Conservation (phyloP, 805 yeast species). For the Cyberlindnera subsufficiens region DNA sequence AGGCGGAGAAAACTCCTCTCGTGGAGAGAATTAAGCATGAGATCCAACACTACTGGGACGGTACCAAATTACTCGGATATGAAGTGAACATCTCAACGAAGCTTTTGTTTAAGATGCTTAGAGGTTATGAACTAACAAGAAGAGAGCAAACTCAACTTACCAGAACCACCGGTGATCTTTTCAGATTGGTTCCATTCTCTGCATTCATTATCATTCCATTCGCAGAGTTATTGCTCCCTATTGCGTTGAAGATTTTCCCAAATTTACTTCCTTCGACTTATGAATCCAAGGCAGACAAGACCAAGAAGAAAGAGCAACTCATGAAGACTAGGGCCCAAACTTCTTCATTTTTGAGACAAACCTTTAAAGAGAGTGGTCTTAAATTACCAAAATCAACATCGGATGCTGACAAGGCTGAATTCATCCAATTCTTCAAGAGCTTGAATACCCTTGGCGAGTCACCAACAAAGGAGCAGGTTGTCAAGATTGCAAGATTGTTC, state of each 20-base stretch:
- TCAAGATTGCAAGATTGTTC: constrained; percentile 82
- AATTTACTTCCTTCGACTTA: constrained; percentile 91
- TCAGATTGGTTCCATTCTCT: constrained; percentile 86
- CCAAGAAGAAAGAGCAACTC: constrained; percentile 49
- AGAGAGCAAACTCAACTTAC: constrained; percentile 85
- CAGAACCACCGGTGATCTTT: constrained; percentile 81
- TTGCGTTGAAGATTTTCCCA: constrained; percentile 91
- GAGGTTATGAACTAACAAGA: constrained; percentile 88
- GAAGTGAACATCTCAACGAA: constrained; percentile 83
- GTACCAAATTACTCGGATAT: constrained; percentile 87
- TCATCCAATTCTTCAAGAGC: constrained; percentile 72
- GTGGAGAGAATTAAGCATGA: constrained; percentile 88
- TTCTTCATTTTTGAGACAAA: constrained; percentile 54
- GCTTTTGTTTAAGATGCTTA: constrained; percentile 70
- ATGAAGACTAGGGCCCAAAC: constrained; percentile 61
- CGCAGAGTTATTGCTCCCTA: constrained; percentile 86
- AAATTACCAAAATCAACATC: constrained; percentile 60
- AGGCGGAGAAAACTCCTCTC: constrained; percentile 44
- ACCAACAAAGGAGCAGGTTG: constrained; percentile 64
- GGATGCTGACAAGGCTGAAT: constrained; percentile 68
- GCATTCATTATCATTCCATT: constrained; percentile 88
- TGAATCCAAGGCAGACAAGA: constrained; percentile 57
- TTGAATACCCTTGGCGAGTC: constrained; percentile 56
- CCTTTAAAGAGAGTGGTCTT: constrained; percentile 64
- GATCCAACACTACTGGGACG: constrained; percentile 90